These are phyloP conservation scores for Fusarium nygamai DNA, from an alignment of 2,329 filamentous ascomycete species.

Conservation along the genomic window DNA sequence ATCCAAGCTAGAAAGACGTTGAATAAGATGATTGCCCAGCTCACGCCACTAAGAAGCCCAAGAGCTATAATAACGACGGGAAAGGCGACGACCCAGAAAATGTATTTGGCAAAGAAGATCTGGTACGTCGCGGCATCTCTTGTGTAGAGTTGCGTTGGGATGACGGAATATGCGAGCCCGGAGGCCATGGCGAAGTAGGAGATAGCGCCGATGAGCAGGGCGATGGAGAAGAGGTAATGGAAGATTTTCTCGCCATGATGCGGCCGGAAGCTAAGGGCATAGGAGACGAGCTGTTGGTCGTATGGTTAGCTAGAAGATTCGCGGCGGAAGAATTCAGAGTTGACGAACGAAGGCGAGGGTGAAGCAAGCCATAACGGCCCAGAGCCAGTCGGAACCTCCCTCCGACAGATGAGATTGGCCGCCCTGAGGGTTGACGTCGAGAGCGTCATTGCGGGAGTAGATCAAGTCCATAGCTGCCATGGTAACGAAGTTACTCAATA, in stretches of 20 bases:
- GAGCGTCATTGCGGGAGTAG: background rate
- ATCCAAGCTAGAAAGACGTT: background rate
- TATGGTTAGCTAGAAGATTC: background rate
- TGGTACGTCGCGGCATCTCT: background rate
- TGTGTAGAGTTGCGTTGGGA: background rate
- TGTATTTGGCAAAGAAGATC: background rate
- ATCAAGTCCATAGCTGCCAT: background rate
- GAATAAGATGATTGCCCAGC: background rate
- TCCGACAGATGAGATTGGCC: background rate
- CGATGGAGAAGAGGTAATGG: background rate
- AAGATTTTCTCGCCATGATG: background rate
- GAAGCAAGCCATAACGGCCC: background rate
- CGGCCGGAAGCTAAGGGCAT: background rate
- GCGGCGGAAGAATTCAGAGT: background rate
- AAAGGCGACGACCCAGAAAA: background rate
- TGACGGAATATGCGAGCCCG: background rate
- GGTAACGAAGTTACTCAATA: background rate
- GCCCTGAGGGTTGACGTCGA: background rate
- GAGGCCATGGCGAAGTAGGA: background rate
- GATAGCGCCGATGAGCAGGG: background rate
- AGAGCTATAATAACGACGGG: background rate
- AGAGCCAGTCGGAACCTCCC: background rate
- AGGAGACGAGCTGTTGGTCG: background rate
- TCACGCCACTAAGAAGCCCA: background rate
- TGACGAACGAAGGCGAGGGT: background rate